A percentile compares a stretch with the other conserved stretches of the same genome.
Evolutionary conservation across 306 rosid species (phyloP).

Genomic region (Trifolium subterraneum): DNA sequence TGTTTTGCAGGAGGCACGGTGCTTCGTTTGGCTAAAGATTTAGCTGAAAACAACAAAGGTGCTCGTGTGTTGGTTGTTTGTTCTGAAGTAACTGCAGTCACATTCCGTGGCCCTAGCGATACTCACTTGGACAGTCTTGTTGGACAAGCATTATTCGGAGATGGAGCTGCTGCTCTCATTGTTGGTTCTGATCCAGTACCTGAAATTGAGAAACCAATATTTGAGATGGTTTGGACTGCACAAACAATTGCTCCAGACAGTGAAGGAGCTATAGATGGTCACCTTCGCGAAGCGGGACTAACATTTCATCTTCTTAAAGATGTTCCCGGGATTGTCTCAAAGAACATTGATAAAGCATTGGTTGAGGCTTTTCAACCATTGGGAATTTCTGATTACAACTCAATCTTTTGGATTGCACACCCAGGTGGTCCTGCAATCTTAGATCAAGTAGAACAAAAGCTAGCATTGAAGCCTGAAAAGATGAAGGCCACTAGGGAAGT

Average conservation of each 20-base stretch:
- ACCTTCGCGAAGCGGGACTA: conserved; percentile 46
- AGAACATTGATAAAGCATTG: conserved; percentile 40
- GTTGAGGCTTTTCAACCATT: conserved; percentile 42
- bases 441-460: conserved; percentile 39
- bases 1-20: conserved; percentile 48
- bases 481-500: conserved; percentile 54
- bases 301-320: conserved; percentile 45
- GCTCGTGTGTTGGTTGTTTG: conserved; percentile 47
- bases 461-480: conserved; percentile 38
- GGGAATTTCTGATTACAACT: conserved; percentile 42
- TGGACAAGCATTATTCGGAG: conserved; percentile 46
- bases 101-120: conserved; percentile 43
- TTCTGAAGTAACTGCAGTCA: conserved; percentile 43
- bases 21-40: conserved; percentile 48
- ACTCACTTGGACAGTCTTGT: conserved; percentile 44
- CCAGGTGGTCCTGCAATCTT: conserved; percentile 46
- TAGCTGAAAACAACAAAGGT: conserved; percentile 46
- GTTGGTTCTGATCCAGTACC: conserved; percentile 65
- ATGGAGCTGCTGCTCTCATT: conserved; percentile 51
- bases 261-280: conserved; percentile 57
- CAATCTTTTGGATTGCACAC: conserved; percentile 49
- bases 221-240: conserved; percentile 62
- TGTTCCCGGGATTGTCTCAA: conserved; percentile 45
- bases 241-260: conserved; percentile 72
- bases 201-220: conserved; percentile 58